Evolutionary conservation across 768 basidiomycete species (phyloP).

Genomic region (Boletus vermiculosoides): DNA sequence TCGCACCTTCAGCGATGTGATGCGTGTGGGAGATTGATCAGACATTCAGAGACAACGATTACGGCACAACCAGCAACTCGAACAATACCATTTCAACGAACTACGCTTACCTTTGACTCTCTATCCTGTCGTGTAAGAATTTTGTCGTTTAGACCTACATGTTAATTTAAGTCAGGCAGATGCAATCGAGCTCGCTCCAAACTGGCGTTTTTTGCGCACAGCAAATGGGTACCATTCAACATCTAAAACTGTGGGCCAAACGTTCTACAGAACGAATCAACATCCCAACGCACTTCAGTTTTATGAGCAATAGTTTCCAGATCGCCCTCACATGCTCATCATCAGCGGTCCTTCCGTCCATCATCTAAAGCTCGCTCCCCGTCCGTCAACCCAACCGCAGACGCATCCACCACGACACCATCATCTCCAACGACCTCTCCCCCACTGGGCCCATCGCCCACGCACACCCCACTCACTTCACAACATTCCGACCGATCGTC

Average conservation of each 20-base stretch:
- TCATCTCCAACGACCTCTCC: not conserved
- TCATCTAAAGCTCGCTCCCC: not conserved
- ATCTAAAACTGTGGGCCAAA: too few species aligned
- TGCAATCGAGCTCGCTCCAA: too few species aligned
- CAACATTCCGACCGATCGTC: not conserved
- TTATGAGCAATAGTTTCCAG: too few species aligned
- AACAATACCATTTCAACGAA: slow-evolving; percentile 15
- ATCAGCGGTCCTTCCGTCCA: not conserved
- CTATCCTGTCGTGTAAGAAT: too few species aligned
- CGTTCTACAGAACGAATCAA: too few species aligned
- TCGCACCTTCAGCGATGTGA: slow-evolving; percentile 22
- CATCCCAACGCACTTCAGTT: too few species aligned
- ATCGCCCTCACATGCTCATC: not conserved
- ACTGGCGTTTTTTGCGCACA: too few species aligned
- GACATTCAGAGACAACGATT: slow-evolving; percentile 14
- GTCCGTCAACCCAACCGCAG: not conserved
- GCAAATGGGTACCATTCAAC: too few species aligned
- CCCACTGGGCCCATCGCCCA: not conserved
- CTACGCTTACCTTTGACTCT: too few species aligned
- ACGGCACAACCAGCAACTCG: slow-evolving; percentile 14
- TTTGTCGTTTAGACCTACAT: too few species aligned
- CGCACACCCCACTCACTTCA: not conserved
- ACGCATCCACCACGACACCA: not conserved
- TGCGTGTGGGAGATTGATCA: slow-evolving; percentile 22
- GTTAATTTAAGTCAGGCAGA: too few species aligned